Base-by-base conservation (phyloP, 352 stramenopile species). In the Peronospora destructor region DNA sequence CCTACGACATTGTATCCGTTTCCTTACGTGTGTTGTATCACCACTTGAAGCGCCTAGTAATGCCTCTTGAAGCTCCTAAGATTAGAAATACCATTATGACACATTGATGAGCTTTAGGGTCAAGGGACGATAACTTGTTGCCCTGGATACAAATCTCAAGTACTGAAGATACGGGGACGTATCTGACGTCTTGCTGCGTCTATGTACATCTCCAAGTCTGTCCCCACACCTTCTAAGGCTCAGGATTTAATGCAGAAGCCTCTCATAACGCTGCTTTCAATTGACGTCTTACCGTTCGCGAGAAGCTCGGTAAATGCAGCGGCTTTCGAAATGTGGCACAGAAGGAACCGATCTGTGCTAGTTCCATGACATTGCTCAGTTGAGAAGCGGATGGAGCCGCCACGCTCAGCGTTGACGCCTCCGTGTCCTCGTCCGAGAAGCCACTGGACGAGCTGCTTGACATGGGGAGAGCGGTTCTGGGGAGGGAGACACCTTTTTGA, bases 301-400 rank as follows among this genome's bases (percentile, higher is more conserved):
- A 78, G 57, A 92, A 87, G 48, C 39, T 49, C 25, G 76, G 71
- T 17, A 92, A 71, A 47, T 83, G 84, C 50, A 92, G 57, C 25
- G 77, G 76, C 62, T 55, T 46, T 46, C 75, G 76, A 59, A 92
- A 92, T 11, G 75, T 76, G 45, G 60, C 30, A 47, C 78, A 88
- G 73, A 92, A 92, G 50, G 84, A 69, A 49, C 69, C 82, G 41
- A 84, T 67, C 64, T 89, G 78, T 35, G 82, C 78, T 41, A 92
- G 58, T 50, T 85, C 76, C 13, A 73, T 59, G 25, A 56, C 55
- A 26, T 64, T 54, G 17, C 53, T 17, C 45, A 87, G 64, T 45
- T 65, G 45, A 1, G 57, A 41, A 37, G 61, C 56, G 25, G 54
- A 46, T 40, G 45, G 49, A 38, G 48, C 17, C 6, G 39, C 48